A percentile compares a stretch with the other conserved stretches of the same genome.
Evolutionary conservation across 306 rosid genomes (phyloP).

Genomic region (Psophocarpus tetragonolobus): DNA sequence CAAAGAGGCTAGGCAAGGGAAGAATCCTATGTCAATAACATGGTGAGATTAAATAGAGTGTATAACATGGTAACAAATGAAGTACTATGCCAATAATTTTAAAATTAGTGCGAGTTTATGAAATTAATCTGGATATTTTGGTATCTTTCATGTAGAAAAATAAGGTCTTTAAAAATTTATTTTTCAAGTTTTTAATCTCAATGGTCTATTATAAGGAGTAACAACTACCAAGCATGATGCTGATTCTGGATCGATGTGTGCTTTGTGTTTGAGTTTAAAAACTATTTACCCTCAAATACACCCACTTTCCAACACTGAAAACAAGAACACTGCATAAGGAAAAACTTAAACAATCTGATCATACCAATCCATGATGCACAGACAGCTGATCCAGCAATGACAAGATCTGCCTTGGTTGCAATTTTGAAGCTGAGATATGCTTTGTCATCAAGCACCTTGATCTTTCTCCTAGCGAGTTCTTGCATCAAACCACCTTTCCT

Average conservation of each 20-base stretch:
- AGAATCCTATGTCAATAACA: not conserved
- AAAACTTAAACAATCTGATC: conserved; percentile 30
- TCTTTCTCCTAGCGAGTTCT: conserved; percentile 74
- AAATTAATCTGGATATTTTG: not conserved
- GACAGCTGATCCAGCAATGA: conserved; percentile 90
- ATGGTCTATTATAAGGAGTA: not conserved
- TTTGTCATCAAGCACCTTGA: conserved; percentile 88
- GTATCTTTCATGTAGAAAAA: not conserved
- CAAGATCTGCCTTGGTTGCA: conserved; percentile 75
- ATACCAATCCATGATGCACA: conserved; percentile 97
- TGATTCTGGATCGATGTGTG: not conserved
- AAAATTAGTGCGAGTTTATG: not conserved
- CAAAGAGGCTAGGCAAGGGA: not conserved
- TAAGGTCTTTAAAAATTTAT: conserved; percentile 11
- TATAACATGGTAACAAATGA: not conserved
- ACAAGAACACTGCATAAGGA: not conserved
- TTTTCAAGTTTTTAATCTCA: not conserved
- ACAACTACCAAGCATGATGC: not conserved
- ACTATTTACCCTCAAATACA: not conserved
- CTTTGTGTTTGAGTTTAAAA: not conserved
- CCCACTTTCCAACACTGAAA: not conserved
- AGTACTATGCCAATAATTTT: not conserved
- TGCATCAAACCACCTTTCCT: conserved; percentile 90
- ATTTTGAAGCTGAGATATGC: conserved; percentile 66
- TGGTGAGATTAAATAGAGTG: not conserved